phyloP scores from a whole-genome alignment of 2,329 filamentous ascomycete species.

The Stromatinia cepivora region DNA sequence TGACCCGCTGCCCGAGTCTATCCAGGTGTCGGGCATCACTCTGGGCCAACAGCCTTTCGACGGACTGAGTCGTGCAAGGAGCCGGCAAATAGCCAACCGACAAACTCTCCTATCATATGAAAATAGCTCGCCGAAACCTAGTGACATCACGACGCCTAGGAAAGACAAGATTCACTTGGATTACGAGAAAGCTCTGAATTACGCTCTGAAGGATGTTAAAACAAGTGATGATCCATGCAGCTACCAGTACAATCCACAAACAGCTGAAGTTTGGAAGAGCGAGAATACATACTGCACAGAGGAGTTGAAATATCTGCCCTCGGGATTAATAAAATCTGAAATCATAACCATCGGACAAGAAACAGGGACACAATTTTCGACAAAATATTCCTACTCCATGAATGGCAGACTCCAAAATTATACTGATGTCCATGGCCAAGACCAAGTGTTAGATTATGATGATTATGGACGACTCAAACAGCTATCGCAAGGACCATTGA shows the following conservation, averaged over 20 bases:
- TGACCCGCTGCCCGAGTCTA: background rate
- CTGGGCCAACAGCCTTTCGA: slow-evolving; percentile 1
- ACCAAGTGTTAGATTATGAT: background rate
- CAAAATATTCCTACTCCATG: background rate
- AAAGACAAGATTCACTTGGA: background rate
- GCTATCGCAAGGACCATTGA: background rate
- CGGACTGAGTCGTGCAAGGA: background rate
- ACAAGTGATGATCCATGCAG: background rate
- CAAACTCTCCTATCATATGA: background rate
- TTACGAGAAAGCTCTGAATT: slow-evolving; percentile 1
- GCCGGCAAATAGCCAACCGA: background rate
- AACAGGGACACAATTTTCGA: background rate
- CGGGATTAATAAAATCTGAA: background rate
- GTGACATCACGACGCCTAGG: background rate
- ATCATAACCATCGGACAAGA: background rate
- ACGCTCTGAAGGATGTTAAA: background rate
- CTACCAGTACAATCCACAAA: background rate
- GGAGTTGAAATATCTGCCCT: background rate
- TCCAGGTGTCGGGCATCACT: background rate
- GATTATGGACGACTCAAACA: background rate
- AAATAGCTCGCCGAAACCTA: background rate
- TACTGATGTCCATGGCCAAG: background rate
- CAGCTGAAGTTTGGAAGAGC: background rate
- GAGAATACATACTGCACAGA: background rate
- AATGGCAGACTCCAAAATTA: background rate